Percentiles rank a stretch among this genome's conserved stretches.
Conservation (phyloP, 1,284 basidiomycete genomes). For the Bondarzewia mesenterica region DNA sequence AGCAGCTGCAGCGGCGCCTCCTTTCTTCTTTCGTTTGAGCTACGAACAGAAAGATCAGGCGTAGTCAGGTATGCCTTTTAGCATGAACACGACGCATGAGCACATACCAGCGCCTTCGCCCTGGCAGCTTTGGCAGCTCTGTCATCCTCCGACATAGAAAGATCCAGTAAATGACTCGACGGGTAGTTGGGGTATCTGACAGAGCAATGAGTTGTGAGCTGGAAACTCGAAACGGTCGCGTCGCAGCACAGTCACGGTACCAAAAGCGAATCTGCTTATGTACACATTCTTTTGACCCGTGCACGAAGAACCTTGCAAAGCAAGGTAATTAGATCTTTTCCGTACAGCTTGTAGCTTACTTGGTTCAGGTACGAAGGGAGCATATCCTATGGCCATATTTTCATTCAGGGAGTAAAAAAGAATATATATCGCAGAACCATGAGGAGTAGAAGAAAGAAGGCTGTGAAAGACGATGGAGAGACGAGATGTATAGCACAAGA, state of each 20-base stretch:
- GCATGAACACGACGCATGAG: not conserved
- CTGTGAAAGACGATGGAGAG: conserved; percentile 18
- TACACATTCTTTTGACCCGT: no score
- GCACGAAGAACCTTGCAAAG: no score
- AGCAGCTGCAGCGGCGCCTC: conserved; percentile 29
- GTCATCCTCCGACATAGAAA: conserved; percentile 60
- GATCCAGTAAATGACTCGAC: conserved; percentile 5
- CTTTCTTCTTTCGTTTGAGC: conserved; percentile 59
- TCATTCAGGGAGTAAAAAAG: not conserved
- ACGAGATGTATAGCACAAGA: conserved; percentile 34
- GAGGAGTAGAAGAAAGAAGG: conserved; percentile 8
- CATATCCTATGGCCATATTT: no score
- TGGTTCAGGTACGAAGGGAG: no score
- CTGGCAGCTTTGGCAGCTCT: conserved; percentile 72
- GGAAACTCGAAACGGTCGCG: no score
- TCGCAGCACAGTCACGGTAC: no score
- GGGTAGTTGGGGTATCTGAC: no score
- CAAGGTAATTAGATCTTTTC: no score
- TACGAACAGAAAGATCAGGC: conserved; percentile 41
- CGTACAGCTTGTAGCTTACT: no score
- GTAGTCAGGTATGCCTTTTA: conserved; percentile 1
- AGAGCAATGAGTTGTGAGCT: no score
- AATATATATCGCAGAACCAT: not conserved
- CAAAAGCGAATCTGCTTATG: no score
- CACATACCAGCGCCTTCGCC: conserved; percentile 65